Conservation (phyloP, 495 filamentous ascomycete genomes). For the Echria macrotheca region DNA sequence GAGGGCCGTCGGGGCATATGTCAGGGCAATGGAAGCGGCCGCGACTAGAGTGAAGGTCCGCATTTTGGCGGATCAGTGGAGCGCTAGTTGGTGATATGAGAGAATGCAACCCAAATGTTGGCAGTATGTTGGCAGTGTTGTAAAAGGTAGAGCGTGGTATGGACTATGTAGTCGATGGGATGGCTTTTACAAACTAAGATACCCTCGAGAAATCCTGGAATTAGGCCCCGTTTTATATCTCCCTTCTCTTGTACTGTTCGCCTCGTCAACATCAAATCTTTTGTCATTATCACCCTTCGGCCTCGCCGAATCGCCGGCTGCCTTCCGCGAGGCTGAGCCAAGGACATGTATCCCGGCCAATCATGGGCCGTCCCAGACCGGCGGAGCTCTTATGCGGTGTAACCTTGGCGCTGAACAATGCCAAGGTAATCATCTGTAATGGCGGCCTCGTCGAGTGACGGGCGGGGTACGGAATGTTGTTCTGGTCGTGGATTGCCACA, state of each 20-base stretch:
- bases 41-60: neutral
- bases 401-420: neutral
- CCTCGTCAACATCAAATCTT: neutral
- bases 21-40: neutral
- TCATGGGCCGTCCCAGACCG: neutral
- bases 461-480: too few species aligned
- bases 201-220: neutral
- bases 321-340: neutral
- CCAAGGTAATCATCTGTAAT: neutral
- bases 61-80: neutral
- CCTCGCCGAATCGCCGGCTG: neutral
- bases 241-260: neutral
- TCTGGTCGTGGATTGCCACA: too few species aligned
- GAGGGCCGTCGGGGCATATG: neutral
- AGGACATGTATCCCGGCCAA: neutral
- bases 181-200: neutral
- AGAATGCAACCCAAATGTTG: neutral
- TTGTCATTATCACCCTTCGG: neutral
- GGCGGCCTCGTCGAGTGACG: neutral
- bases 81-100: neutral
- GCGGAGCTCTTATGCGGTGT: neutral
- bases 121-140: too few species aligned
- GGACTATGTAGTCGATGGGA: too few species aligned
- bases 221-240: neutral
- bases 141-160: too few species aligned